Evolutionary conservation across 176 grass and related monocot genomes (phyloP).

Genomic region (Aegilops umbellulata): DNA sequence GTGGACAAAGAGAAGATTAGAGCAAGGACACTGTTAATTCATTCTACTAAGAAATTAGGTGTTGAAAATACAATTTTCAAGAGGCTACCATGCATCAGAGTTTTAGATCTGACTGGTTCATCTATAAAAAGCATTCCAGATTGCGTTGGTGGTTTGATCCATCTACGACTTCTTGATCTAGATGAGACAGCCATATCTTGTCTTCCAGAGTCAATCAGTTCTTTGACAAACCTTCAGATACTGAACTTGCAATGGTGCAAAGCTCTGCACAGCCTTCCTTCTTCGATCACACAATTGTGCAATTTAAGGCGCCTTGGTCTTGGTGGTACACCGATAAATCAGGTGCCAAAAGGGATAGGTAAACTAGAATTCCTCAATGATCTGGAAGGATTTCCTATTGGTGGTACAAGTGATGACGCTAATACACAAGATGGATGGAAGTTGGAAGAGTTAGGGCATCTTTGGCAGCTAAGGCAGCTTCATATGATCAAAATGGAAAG

Average conservation of each 20-base stretch:
- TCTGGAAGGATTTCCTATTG: slow-evolving; percentile 3
- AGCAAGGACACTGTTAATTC: not conserved
- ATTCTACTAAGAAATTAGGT: not conserved
- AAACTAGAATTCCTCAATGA: not conserved
- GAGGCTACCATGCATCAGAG: not conserved
- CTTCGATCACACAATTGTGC: not conserved
- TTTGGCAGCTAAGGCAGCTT: slow-evolving; percentile 4
- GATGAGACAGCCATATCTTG: not conserved
- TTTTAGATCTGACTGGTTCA: not conserved
- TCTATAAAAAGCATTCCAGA: not conserved
- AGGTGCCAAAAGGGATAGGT: slow-evolving; percentile 29
- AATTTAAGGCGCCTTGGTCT: slow-evolving; percentile 20
- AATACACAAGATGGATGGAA: slow-evolving; percentile 13
- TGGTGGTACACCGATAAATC: not conserved
- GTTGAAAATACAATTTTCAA: slow-evolving; percentile 15
- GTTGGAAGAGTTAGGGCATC: slow-evolving; percentile 10
- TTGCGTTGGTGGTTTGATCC: not conserved
- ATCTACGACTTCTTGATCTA: slow-evolving; percentile 9
- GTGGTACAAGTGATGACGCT: not conserved
- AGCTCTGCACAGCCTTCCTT: not conserved
- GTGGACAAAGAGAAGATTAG: not conserved
- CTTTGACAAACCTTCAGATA: slow-evolving; percentile 14
- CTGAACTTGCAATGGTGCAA: not conserved
- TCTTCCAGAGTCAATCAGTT: slow-evolving; percentile 15
- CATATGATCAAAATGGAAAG: slow-evolving; percentile 7